Conservation (phyloP, 352 stramenopile species). For the Globisporangium cederbergense region DNA sequence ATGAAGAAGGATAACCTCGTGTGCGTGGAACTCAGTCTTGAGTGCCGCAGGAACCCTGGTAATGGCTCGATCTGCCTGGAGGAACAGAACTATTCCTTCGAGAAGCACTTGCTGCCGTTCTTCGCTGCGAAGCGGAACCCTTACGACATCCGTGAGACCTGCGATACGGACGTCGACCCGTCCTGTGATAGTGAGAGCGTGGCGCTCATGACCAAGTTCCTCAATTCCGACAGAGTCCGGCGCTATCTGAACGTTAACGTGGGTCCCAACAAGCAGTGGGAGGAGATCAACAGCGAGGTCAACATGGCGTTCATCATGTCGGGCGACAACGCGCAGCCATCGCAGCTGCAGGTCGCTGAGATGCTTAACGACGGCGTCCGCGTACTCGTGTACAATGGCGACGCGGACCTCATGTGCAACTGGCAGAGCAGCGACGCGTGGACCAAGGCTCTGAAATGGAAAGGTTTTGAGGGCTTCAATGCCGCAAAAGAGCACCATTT, state of each 20-base stretch:
- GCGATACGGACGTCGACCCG: neutral
- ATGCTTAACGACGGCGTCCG: conserved; percentile 51
- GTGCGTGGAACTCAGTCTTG: conserved; percentile 13
- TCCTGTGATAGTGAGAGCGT: neutral
- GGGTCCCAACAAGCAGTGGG: neutral
- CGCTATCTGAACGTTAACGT: conserved; percentile 13
- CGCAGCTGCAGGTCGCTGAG: conserved; percentile 34
- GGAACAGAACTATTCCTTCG: neutral
- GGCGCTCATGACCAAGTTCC: neutral
- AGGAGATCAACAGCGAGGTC: neutral
- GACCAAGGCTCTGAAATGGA: conserved; percentile 85
- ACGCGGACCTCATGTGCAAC: conserved; percentile 94
- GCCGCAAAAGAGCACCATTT: conserved; percentile 13
- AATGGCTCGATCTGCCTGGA: conserved; percentile 4
- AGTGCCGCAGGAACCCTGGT: neutral
- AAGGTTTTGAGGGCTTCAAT: conserved; percentile 72
- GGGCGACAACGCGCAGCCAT: conserved; percentile 6
- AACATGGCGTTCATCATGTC: neutral
- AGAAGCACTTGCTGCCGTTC: conserved; percentile 16
- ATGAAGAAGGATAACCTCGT: conserved; percentile 19
- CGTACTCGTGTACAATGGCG: conserved; percentile 90
- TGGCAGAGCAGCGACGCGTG: conserved; percentile 91
- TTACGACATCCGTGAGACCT: conserved; percentile 36
- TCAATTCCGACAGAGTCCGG: conserved; percentile 5
- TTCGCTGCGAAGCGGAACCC: conserved; percentile 22